Conservation (phyloP, 805 yeast genomes). For the Wickerhamiella siamensis region DNA sequence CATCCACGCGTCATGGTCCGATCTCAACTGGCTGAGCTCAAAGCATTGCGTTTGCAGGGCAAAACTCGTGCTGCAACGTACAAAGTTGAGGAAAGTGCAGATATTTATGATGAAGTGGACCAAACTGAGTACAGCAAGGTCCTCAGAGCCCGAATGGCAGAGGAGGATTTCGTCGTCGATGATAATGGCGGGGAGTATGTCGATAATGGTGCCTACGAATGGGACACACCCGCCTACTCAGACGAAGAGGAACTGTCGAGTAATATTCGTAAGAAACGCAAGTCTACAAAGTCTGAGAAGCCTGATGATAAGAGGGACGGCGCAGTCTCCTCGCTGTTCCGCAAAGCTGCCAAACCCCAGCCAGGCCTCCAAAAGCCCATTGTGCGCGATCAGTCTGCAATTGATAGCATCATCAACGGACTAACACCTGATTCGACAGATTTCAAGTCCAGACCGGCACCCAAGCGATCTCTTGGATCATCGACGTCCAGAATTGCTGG, state of each 20-base stretch:
- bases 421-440: neutral
- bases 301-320: conserved; percentile 13
- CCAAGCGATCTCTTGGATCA: neutral
- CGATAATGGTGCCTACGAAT: conserved; percentile 84
- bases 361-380: conserved; percentile 36
- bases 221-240: conserved; percentile 39
- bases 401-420: conserved; percentile 1
- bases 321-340: conserved; percentile 28
- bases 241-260: conserved; percentile 24
- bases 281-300: conserved; percentile 21
- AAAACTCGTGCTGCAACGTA: neutral
- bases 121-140: conserved; percentile 63
- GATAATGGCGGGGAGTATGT: conserved; percentile 90
- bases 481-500: neutral
- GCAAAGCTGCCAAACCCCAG: conserved; percentile 24
- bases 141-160: conserved; percentile 56
- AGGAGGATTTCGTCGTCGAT: conserved; percentile 88
- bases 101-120: conserved; percentile 77
- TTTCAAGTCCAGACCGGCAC: neutral
- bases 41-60: conserved; percentile 1
- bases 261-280: conserved; percentile 22
- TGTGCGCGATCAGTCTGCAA: conserved; percentile 5
- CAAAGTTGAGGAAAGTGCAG: conserved; percentile 30
- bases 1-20: neutral
- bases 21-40: conserved; percentile 1